Conservation (phyloP, 2,329 filamentous ascomycete species). For the Eutypa lata region DNA sequence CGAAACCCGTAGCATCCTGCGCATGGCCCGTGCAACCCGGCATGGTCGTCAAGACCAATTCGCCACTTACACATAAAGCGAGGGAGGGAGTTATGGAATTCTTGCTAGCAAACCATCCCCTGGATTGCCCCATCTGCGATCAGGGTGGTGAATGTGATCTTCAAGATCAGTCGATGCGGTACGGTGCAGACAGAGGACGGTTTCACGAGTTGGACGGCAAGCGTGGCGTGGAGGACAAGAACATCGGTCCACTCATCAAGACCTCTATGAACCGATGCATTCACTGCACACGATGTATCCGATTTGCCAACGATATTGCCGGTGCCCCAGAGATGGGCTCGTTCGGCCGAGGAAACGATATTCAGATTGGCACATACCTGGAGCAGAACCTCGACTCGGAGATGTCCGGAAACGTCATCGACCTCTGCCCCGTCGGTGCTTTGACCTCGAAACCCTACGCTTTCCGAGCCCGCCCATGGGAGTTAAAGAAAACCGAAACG, state of each 20-base stretch:
- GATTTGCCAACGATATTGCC: conserved; percentile 96
- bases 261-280: conserved; percentile 99
- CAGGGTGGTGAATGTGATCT: conserved; percentile 99
- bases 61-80: conserved; percentile 92
- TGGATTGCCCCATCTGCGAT: conserved; percentile 97
- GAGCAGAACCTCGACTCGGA: conserved; percentile 93
- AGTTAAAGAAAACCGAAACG: conserved; percentile 92
- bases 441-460: conserved; percentile 97
- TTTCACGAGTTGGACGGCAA: conserved; percentile 97
- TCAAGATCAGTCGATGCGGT: conserved; percentile 99
- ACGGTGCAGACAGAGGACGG: conserved; percentile 89
- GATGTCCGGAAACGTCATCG: conserved; percentile 94
- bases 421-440: conserved; percentile 95
- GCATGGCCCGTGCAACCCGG: conserved; percentile 98
- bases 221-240: conserved; percentile 98
- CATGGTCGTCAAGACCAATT: conserved; percentile 99
- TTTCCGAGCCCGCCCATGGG: conserved; percentile 95
- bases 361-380: conserved; percentile 97
- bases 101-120: conserved; percentile 88
- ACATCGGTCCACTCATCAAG: conserved; percentile 96
- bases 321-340: conserved; percentile 94
- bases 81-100: conserved; percentile 99
- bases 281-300: conserved; percentile 96
- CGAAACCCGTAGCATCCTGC: conserved; percentile 96
- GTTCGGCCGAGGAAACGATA: conserved; percentile 89